Conservation (phyloP, 305 asterid species). For the Rubia tinctorum region DNA sequence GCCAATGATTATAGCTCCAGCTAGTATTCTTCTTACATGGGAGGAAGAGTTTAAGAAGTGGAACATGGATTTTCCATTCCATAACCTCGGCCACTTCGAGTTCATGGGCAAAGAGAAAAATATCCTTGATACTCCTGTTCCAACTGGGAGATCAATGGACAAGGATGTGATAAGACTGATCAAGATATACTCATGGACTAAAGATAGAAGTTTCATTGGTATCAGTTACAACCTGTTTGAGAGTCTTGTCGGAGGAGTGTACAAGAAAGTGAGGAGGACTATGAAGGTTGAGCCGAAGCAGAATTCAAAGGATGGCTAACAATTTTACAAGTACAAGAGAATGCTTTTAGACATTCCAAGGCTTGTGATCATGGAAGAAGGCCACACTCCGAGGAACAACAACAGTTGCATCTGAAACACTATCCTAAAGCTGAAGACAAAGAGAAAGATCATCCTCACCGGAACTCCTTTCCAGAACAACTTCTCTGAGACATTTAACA, state of each 20-base stretch:
- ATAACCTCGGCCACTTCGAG: conserved; percentile 43
- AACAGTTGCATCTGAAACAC: conserved; percentile 51
- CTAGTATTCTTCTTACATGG: conserved; percentile 67
- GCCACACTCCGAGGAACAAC: conserved; percentile 63
- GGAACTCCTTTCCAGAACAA: conserved; percentile 85
- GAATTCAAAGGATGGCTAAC: not conserved
- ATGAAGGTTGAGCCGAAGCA: conserved; percentile 2
- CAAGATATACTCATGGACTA: conserved; percentile 43
- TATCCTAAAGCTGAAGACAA: conserved; percentile 36
- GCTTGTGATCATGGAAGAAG: conserved; percentile 61
- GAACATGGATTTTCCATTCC: conserved; percentile 49
- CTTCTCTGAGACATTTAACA: conserved; percentile 64
- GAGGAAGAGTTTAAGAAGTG: conserved; percentile 68
- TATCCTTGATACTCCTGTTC: conserved; percentile 8
- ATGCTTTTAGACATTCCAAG: conserved; percentile 51
- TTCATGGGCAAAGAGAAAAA: conserved; percentile 30
- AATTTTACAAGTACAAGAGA: conserved; percentile 16
- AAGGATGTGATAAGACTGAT: conserved; percentile 30
- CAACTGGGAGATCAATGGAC: conserved; percentile 8
- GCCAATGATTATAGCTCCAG: conserved; percentile 54
- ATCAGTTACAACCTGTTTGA: conserved; percentile 48
- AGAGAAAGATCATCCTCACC: conserved; percentile 53
- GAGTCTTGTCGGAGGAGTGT: conserved; percentile 32
- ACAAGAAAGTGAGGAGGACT: not conserved
- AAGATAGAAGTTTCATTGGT: conserved; percentile 39